These are phyloP conservation scores for Aspergillus uvarum DNA, from an alignment of 2,329 filamentous ascomycete genomes.

Conservation along the genomic window DNA sequence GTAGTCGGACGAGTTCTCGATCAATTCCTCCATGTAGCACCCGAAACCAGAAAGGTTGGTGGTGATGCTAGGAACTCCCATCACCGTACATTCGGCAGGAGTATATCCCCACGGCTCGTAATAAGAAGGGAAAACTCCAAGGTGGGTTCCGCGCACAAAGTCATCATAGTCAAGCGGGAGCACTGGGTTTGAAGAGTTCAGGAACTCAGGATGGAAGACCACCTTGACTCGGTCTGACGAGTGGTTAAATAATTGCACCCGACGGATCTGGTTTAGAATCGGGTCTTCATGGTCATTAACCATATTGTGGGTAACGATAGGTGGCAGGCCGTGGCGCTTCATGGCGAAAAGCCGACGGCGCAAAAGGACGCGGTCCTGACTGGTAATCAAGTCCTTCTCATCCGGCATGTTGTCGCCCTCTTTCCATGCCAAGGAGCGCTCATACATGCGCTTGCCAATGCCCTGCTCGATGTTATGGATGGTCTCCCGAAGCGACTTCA, in stretches of 20 bases:
- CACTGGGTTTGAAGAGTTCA: slow-evolving; percentile 93
- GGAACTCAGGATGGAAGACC: slow-evolving; percentile 95
- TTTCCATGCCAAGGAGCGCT: slow-evolving; percentile 91
- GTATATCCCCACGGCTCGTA: slow-evolving; percentile 99
- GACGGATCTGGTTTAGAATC: slow-evolving; percentile 90
- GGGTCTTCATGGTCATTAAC: slow-evolving; percentile 89
- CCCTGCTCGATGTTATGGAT: slow-evolving; percentile 89
- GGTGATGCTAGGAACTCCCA: slow-evolving; percentile 97
- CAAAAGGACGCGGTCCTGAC: slow-evolving; percentile 87
- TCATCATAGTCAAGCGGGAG: slow-evolving; percentile 96
- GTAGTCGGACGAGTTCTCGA: slow-evolving; percentile 96
- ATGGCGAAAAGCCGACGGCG: slow-evolving; percentile 91
- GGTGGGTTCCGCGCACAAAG: slow-evolving; percentile 93
- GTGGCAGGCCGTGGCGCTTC: slow-evolving; percentile 86
- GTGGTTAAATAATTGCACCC: slow-evolving; percentile 96
- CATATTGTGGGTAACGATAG: slow-evolving; percentile 99
- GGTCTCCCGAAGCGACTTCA: slow-evolving; percentile 92
- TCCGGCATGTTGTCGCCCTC: slow-evolving; percentile 92
- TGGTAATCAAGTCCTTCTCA: slow-evolving; percentile 92
- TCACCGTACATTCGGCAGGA: slow-evolving; percentile 95
- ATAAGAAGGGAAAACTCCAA: slow-evolving; percentile 95
- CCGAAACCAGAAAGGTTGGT: slow-evolving; percentile 97
- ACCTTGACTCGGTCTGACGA: slow-evolving; percentile 94
- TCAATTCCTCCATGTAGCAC: slow-evolving; percentile 99
- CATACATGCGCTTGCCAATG: slow-evolving; percentile 90